Evolutionary conservation across 2,329 filamentous ascomycete species (phyloP).

Genomic region (Aspergillus jensenii): DNA sequence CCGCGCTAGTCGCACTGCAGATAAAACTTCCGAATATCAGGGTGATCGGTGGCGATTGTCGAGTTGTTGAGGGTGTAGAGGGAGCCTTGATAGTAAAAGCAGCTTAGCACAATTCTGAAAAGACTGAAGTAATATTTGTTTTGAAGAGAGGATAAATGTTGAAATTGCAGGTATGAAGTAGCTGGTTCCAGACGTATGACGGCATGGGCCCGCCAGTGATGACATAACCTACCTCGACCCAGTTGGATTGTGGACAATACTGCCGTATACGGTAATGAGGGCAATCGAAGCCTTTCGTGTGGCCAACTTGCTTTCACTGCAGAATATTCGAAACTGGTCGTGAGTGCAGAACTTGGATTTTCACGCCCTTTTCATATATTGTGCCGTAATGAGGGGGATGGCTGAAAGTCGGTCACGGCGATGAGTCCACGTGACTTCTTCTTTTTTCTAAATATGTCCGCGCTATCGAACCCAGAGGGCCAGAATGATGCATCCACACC

Average conservation of each 20-base stretch:
- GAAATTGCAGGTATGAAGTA: slow-evolving; percentile 2
- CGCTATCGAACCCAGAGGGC: no score
- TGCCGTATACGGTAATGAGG: background rate
- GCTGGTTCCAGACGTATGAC: background rate
- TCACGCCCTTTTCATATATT: background rate
- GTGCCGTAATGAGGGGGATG: background rate
- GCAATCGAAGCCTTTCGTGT: background rate
- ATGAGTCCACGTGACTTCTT: background rate
- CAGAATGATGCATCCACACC: background rate
- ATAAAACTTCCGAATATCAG: background rate
- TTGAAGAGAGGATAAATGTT: background rate
- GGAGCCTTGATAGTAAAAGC: background rate
- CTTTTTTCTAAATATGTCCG: background rate
- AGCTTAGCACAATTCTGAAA: background rate
- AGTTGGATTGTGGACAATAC: background rate
- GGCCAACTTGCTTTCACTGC: background rate
- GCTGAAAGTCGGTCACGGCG: background rate
- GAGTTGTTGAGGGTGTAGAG: background rate
- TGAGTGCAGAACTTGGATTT: background rate
- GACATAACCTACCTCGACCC: slow-evolving; percentile 3
- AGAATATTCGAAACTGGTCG: background rate
- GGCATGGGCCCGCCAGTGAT: slow-evolving; percentile 9
- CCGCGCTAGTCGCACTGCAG: background rate
- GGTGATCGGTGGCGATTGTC: background rate
- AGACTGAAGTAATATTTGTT: background rate